Conservation (phyloP, 2,329 filamentous ascomycete genomes). For the Talaromyces piceae region DNA sequence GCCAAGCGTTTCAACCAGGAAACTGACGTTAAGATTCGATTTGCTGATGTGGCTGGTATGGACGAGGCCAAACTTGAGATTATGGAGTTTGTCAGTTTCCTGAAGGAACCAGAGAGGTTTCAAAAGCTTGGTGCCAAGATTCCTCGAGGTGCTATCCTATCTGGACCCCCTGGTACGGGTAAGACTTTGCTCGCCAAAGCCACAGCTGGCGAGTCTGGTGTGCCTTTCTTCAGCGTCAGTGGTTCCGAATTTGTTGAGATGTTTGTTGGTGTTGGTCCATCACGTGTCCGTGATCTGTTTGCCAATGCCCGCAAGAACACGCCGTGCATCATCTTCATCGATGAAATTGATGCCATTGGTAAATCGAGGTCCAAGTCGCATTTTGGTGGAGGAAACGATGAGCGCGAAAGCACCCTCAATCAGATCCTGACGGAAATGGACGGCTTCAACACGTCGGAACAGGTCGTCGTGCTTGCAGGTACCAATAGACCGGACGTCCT, state of each 20-base stretch:
- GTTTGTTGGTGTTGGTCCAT: slow-evolving; percentile 98
- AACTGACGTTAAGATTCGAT: slow-evolving; percentile 92
- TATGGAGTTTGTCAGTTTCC: slow-evolving; percentile 97
- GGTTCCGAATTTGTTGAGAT: slow-evolving; percentile 99
- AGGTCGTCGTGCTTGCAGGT: slow-evolving; percentile 92
- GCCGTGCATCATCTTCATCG: slow-evolving; percentile 98
- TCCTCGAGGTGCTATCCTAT: slow-evolving; percentile 89
- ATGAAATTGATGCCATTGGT: slow-evolving; percentile 97
- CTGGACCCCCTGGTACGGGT: slow-evolving; percentile 95
- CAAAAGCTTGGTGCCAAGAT: slow-evolving; percentile 96
- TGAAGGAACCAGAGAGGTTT: slow-evolving; percentile 88
- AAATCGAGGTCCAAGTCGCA: slow-evolving; percentile 77
- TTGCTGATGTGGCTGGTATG: slow-evolving; percentile 92
- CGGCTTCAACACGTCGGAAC: slow-evolving; percentile 93
- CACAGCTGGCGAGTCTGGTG: slow-evolving; percentile 90
- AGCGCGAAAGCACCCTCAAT: slow-evolving; percentile 93
- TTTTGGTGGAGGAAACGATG: slow-evolving; percentile 87
- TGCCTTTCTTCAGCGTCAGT: slow-evolving; percentile 97
- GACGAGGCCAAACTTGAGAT: slow-evolving; percentile 98
- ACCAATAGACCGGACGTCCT: slow-evolving; percentile 93
- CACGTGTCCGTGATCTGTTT: slow-evolving; percentile 89
- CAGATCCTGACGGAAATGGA: slow-evolving; percentile 99
- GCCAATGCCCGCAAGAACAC: slow-evolving; percentile 91
- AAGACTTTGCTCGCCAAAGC: slow-evolving; percentile 97
- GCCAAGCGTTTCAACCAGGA: slow-evolving; percentile 98